Conservation (phyloP, 371 early-diverging fungal genomes). For the Rhizopus microsporus region DNA sequence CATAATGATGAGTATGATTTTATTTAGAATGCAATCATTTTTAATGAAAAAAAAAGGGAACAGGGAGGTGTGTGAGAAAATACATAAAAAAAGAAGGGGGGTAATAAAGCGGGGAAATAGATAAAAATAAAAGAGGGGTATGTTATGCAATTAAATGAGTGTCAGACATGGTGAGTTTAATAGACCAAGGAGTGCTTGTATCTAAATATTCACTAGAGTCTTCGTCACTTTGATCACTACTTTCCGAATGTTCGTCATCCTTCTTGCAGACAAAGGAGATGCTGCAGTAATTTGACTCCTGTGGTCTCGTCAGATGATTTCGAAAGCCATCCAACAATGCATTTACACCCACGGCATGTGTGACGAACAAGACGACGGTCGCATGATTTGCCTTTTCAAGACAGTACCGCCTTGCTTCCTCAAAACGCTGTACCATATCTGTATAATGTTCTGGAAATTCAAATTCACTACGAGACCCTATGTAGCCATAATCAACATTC, state of each 20-base stretch:
- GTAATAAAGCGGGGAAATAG: too few species aligned
- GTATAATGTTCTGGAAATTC: slow-evolving; percentile 38
- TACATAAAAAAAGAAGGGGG: too few species aligned
- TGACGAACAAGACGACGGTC: slow-evolving; percentile 28
- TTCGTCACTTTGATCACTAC: slow-evolving; percentile 27
- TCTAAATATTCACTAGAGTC: neutral
- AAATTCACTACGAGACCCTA: slow-evolving; percentile 19
- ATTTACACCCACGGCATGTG: slow-evolving; percentile 48
- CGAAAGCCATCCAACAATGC: slow-evolving; percentile 46
- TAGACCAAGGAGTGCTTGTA: neutral
- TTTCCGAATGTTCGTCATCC: neutral
- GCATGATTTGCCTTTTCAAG: slow-evolving; percentile 9
- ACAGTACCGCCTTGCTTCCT: slow-evolving; percentile 25
- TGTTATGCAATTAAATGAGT: neutral
- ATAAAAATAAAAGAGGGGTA: too few species aligned
- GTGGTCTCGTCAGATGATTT: slow-evolving; percentile 33
- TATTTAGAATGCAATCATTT: too few species aligned
- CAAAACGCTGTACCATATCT: slow-evolving; percentile 36
- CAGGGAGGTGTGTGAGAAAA: too few species aligned
- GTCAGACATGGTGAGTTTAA: neutral
- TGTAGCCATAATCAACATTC: slow-evolving; percentile 33
- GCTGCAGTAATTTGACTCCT: slow-evolving; percentile 36
- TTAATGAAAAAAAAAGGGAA: too few species aligned
- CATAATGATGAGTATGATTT: too few species aligned
- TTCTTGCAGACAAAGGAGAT: slow-evolving; percentile 25